Evolutionary conservation across 2,329 filamentous ascomycete genomes (phyloP).

Genomic region (Thermothelomyces thermophilus): DNA sequence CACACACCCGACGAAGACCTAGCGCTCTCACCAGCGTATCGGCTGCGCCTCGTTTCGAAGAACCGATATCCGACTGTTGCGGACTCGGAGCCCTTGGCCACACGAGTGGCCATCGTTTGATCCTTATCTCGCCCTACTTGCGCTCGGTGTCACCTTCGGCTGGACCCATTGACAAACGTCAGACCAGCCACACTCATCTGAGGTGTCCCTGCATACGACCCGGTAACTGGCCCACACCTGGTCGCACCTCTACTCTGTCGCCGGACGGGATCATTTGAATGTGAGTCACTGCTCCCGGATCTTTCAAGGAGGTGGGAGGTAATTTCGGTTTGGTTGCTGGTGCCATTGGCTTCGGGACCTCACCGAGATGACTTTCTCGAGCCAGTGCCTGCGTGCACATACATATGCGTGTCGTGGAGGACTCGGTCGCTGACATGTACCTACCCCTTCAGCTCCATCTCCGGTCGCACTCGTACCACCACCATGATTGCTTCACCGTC

Average conservation of each 20-base stretch:
- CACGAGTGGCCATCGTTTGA: constrained; percentile 17
- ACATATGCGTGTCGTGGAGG: constrained; percentile 9
- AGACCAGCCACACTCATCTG: too few relatives aligned
- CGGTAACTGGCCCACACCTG: constrained; percentile 26
- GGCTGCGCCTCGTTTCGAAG: constrained; percentile 19
- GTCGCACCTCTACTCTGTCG: constrained; percentile 19
- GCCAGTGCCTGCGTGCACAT: constrained; percentile 12
- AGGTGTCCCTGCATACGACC: constrained; percentile 21
- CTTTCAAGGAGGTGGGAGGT: constrained; percentile 14
- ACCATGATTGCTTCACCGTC: constrained; percentile 31
- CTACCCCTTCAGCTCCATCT: constrained; percentile 8
- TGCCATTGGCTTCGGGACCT: constrained; percentile 10
- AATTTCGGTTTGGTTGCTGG: constrained; percentile 13
- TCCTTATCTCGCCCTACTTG: too few relatives aligned
- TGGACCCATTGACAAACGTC: constrained; percentile 9
- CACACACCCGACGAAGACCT: too few relatives aligned
- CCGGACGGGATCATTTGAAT: constrained; percentile 16
- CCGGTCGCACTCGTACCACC: constrained; percentile 14
- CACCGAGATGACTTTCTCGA: not conserved
- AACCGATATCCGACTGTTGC: constrained; percentile 10
- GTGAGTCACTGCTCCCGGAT: constrained; percentile 27
- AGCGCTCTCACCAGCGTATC: not conserved
- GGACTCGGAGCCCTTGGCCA: not conserved
- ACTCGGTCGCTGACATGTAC: constrained; percentile 23
- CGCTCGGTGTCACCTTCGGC: constrained; percentile 25